Evolutionary conservation across 2,329 filamentous ascomycete species (phyloP).

Genomic region (Rhinocladiella similis): DNA sequence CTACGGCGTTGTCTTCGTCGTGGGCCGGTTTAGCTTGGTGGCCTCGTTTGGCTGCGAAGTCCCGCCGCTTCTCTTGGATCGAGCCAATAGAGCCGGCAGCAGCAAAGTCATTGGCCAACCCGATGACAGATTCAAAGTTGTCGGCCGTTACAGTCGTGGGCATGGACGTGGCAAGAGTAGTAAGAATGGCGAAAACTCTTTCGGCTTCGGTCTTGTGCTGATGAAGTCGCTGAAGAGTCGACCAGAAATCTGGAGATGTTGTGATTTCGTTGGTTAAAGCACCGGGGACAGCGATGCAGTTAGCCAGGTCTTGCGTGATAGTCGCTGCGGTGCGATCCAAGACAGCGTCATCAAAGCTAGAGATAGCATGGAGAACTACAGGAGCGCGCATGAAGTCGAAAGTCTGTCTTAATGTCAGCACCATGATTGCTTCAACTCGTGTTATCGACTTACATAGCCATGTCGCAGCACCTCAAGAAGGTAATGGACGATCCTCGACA

Average conservation of each 20-base stretch:
- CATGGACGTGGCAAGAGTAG: constrained; percentile 69
- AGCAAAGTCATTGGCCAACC: constrained; percentile 85
- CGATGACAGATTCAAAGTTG: constrained; percentile 88
- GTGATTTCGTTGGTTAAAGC: constrained; percentile 88
- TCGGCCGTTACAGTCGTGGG: constrained; percentile 86
- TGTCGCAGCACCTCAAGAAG: constrained; percentile 76
- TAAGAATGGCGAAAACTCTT: constrained; percentile 83
- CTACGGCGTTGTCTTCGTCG: constrained; percentile 66
- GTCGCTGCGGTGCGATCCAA: constrained; percentile 74
- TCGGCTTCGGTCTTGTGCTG: constrained; percentile 68
- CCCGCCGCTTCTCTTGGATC: constrained; percentile 29
- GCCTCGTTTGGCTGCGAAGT: constrained; percentile 28
- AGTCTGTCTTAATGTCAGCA: constrained; percentile 56
- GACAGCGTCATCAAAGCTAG: constrained; percentile 76
- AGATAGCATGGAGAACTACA: constrained; percentile 87
- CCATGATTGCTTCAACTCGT: not conserved
- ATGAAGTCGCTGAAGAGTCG: constrained; percentile 75
- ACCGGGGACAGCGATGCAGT: constrained; percentile 75
- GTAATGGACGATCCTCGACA: constrained; percentile 84
- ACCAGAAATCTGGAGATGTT: constrained; percentile 97
- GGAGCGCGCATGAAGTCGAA: constrained; percentile 90
- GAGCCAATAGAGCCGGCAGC: constrained; percentile 67
- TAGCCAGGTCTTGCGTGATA: constrained; percentile 74
- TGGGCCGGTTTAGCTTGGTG: constrained; percentile 25
- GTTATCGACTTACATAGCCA: constrained; percentile 70